These are phyloP conservation scores for Puccinia coronata DNA, from an alignment of 1,284 basidiomycete species.

Conservation along the genomic window DNA sequence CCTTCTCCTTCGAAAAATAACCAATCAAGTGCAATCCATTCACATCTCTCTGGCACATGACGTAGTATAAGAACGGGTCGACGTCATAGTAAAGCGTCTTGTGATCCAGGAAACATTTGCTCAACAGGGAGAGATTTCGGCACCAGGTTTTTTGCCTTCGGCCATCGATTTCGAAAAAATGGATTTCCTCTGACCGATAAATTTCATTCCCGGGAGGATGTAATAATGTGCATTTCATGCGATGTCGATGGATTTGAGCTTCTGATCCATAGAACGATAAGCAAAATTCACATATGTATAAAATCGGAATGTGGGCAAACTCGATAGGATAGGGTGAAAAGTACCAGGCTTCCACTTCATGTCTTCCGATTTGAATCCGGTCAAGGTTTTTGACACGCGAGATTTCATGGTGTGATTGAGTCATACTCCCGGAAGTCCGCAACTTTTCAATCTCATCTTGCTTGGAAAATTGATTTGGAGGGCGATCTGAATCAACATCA, in stretches of 20 bases:
- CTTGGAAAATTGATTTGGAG: slow-evolving; percentile 68
- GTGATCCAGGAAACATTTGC: slow-evolving; percentile 98
- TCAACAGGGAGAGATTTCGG: slow-evolving; percentile 90
- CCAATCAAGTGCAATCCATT: slow-evolving; percentile 91
- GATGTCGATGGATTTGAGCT: slow-evolving; percentile 86
- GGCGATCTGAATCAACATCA: slow-evolving; percentile 58
- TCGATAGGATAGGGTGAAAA: slow-evolving; percentile 98
- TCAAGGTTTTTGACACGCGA: slow-evolving; percentile 98
- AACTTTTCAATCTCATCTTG: slow-evolving; percentile 98
- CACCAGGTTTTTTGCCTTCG: slow-evolving; percentile 95
- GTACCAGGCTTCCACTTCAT: slow-evolving; percentile 98
- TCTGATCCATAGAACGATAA: slow-evolving; percentile 82
- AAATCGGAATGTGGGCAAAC: slow-evolving; percentile 88
- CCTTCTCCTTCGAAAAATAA: slow-evolving; percentile 99
- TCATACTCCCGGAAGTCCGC: slow-evolving; percentile 96
- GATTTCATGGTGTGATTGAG: slow-evolving; percentile 94
- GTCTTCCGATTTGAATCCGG: slow-evolving; percentile 89
- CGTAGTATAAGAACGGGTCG: slow-evolving; percentile 98
- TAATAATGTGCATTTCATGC: slow-evolving; percentile 84
- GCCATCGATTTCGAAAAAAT: slow-evolving; percentile 98
- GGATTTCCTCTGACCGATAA: slow-evolving; percentile 92
- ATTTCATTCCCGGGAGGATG: slow-evolving; percentile 99
- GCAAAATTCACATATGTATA: slow-evolving; percentile 99
- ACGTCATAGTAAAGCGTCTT: slow-evolving; percentile 99
- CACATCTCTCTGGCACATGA: slow-evolving; percentile 88